Base-by-base conservation (phyloP, 345 rosid genomes). In the Gynandropsis gynandra region DNA sequence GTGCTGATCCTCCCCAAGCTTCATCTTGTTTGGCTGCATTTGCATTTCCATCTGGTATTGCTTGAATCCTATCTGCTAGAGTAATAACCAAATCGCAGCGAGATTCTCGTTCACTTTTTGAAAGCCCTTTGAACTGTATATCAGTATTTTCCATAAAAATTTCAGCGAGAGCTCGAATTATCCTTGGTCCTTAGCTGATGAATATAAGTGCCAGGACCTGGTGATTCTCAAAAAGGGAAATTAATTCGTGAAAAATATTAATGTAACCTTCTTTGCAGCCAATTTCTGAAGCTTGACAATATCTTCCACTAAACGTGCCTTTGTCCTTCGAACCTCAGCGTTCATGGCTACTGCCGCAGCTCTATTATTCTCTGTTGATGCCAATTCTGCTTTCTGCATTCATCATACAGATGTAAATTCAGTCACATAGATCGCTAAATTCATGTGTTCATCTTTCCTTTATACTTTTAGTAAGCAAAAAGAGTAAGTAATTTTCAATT, bases 251-350 rank as follows among this genome's bases (percentile, higher is more conserved):
- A 13, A 9, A 34, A 8, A 47, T 27, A 16, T 10, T 14, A 5
- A 39, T 7, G 5, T 49, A 15, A 85, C 95, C 92, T 79, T 82
- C 61, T 77, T 82, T 20, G 54, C 53, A 18, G 87, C 86, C 46
- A 82, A 67, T 61, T 83, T 85, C 48, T 74, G 72, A 1, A 85
- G 77, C 59, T 82, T 81, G 40, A 83, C 78, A 56, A 80, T 56
- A 58, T 86, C 87, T 31, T 83, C 92, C 58, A 70, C 66, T 63
- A 83, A 64, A 16, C 85, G 72, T 14, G 89, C 85, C 62, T 81
- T 90, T 12, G 74, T 72, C 51, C 83, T 72, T 51, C 92, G 85
- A 71, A 81, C 67, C 76, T 82, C 98, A 9, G 96, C 96, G 35
- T 72, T 83, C 77, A 80, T 56, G 3, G 89, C 92, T 11, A 72